Conservation (phyloP, 192 early-diverging fungal species). For the Powellomyces hirtus region DNA sequence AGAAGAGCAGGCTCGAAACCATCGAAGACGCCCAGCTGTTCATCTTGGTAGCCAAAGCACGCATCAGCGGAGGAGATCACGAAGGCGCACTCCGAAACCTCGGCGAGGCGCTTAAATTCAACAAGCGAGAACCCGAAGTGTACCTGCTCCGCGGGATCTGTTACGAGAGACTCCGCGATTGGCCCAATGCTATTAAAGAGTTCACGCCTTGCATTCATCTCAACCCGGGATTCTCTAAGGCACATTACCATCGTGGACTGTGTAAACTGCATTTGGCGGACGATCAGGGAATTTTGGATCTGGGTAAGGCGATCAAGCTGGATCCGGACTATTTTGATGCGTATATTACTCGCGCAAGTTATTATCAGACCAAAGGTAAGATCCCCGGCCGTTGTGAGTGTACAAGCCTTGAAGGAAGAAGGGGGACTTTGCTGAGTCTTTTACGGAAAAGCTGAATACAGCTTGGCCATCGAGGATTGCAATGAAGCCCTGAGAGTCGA, state of each 20-base stretch:
- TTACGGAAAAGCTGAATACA: background rate
- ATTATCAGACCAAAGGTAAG: conserved; percentile 43
- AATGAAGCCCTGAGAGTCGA: conserved; percentile 48
- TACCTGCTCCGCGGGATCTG: conserved; percentile 57
- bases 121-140: conserved; percentile 50
- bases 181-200: conserved; percentile 37
- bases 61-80: conserved; percentile 45
- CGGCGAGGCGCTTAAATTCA: conserved; percentile 36
- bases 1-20: conserved; percentile 34
- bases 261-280: conserved; percentile 45
- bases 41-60: conserved; percentile 52
- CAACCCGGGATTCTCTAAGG: conserved; percentile 47
- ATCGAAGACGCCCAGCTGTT: conserved; percentile 46
- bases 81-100: conserved; percentile 49
- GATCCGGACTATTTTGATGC: conserved; percentile 55
- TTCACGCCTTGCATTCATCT: conserved; percentile 43
- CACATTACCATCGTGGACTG: conserved; percentile 54
- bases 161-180: conserved; percentile 47
- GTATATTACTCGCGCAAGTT: conserved; percentile 48
- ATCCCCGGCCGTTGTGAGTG: background rate
- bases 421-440: conserved; percentile 27
- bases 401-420: background rate
- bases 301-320: conserved; percentile 41
- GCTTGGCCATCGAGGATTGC: conserved; percentile 43
- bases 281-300: conserved; percentile 35